phyloP scores from a whole-genome alignment of 106 monocot species.

The Acorus calamus region DNA sequence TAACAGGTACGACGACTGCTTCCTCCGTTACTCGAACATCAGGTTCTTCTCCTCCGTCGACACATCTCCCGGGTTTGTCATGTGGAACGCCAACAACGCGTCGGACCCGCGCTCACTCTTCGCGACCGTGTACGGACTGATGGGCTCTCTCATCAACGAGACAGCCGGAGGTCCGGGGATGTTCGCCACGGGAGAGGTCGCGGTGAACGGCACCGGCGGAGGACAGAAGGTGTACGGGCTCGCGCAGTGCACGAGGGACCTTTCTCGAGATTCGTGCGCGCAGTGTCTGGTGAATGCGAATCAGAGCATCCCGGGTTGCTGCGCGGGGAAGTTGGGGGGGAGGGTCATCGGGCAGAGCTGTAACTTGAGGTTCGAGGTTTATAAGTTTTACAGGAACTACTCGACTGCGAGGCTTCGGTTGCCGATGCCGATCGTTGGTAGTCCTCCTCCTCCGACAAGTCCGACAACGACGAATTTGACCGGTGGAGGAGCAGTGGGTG shows the following conservation, averaged over 20 bases:
- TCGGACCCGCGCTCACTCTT: not conserved
- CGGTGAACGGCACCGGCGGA: not conserved
- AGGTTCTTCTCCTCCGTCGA: constrained; percentile 3
- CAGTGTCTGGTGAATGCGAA: constrained; percentile 5
- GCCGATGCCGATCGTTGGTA: too few relatives aligned
- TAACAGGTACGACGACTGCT: constrained; percentile 21
- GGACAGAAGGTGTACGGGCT: constrained; percentile 14
- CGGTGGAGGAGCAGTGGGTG: too few relatives aligned
- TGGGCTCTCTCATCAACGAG: not conserved
- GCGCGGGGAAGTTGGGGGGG: not conserved
- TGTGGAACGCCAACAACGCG: not conserved
- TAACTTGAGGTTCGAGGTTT: constrained; percentile 3
- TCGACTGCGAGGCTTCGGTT: too few relatives aligned
- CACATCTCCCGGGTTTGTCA: too few relatives aligned
- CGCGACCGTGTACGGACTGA: not conserved
- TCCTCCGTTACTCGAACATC: constrained; percentile 20
- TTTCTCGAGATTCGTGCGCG: constrained; percentile 2
- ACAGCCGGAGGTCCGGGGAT: constrained; percentile 4
- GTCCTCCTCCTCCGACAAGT: too few relatives aligned
- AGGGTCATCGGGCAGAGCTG: too few relatives aligned
- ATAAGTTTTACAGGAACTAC: too few relatives aligned
- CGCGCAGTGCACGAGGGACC: constrained; percentile 26
- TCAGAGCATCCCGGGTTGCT: not conserved
- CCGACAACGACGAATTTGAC: too few relatives aligned
- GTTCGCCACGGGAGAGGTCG: constrained; percentile 7